A percentile compares a stretch with the other conserved stretches of the same genome.
phyloP scores from a whole-genome alignment of 2,329 filamentous ascomycete species.

The Polytolypa hystricis region DNA sequence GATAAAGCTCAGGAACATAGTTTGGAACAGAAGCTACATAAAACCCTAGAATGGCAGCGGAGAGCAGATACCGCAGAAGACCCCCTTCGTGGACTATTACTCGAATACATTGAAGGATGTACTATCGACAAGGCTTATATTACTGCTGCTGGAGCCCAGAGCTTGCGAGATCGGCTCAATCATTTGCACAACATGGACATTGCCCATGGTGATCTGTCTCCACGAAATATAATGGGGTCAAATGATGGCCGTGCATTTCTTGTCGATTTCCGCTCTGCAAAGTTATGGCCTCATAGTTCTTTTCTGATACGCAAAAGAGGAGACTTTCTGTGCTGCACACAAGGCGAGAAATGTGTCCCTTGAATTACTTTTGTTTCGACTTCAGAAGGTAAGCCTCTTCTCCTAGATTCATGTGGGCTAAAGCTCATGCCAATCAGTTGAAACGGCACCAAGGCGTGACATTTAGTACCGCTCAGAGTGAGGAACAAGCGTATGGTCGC shows the following conservation, averaged over 20 bases:
- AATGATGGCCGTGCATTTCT: conserved; percentile 2
- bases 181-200: conserved; percentile 4
- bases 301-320: conserved; percentile 2
- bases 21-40: background rate
- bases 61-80: conserved; percentile 6
- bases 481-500: conserved; percentile 4
- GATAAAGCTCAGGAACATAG: conserved; percentile 2
- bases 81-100: conserved; percentile 5
- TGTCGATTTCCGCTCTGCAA: conserved; percentile 4
- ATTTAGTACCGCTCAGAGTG: background rate
- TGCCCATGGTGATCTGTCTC: conserved; percentile 2
- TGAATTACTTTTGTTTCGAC: conserved; percentile 4
- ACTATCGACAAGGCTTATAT: conserved; percentile 2
- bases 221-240: conserved; percentile 5
- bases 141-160: conserved; percentile 2
- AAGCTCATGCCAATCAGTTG: conserved; percentile 2
- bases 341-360: background rate
- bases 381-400: conserved; percentile 4
- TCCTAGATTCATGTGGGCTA: conserved; percentile 1
- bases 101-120: conserved; percentile 6
- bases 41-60: conserved; percentile 1
- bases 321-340: background rate
- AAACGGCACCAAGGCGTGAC: conserved; percentile 4
- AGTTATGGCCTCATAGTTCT: conserved; percentile 3
- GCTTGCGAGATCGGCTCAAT: conserved; percentile 3